Base-by-base conservation (phyloP, 1,284 basidiomycete species). In the Cutaneotrichosporon sp. region DNA sequence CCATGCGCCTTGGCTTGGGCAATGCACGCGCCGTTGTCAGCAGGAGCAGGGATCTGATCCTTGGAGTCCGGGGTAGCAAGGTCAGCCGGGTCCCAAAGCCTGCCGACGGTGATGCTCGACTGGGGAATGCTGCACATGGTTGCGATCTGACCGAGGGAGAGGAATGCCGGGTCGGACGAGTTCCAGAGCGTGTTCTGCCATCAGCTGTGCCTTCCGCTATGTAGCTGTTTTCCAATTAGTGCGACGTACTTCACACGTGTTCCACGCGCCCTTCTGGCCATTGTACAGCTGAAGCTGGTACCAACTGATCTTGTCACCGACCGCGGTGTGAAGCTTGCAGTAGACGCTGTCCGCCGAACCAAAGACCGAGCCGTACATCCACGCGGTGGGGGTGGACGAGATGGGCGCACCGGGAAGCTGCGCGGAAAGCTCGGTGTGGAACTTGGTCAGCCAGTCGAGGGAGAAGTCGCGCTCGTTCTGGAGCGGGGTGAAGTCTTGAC, bases 271-370 rank as follows among this genome's bases (percentile, higher is more conserved):
- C 22, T 40, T 38, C 52, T 46, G 31, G 50, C 65, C 65, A 64
- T 81, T 81, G 70, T 81, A 82, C 72, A 80, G 80, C 70, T 82
- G 81, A 52, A 81, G 63, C 65, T 79, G 78, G 72, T 76, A 77
- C 70, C 63, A 69, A 14, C 47, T 36, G 47, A 65, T 67, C 38
- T 40, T 61, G 56, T 66, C 59, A 9, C 79, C 79, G 11, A 73
- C 72, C 8, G 70, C 66, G 32, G 72, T 40, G 60, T 77, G 73
- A 55, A 81, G 71, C 56, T 69, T 67, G 58, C 72, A 70, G 65
- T 80, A 81, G 2, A 75, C 76, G n/a, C 56, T 57, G 57, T 62
- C 36, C 34, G 53, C 58, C 30, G 47, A 38, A 26, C 65, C 65
- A n/a, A 62, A 67, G 52, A 21, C 36, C 16, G 38, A 32, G 58